Evolutionary conservation across 371 early-diverging fungal species (phyloP), one percentile per base, ranked within the genome.

Genomic region (Phascolomyces articulosus): DNA sequence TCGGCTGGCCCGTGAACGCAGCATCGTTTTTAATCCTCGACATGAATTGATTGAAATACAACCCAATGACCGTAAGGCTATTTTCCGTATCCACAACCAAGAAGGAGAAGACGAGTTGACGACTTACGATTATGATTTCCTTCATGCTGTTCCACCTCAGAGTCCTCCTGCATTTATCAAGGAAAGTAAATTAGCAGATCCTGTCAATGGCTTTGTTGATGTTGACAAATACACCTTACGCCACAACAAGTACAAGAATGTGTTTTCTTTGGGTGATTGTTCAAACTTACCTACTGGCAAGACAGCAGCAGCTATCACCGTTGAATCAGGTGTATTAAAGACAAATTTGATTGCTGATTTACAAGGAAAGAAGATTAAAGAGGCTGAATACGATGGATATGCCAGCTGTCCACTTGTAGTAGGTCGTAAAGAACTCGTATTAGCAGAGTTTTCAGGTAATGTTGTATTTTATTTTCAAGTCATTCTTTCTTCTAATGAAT

Each of bases 111-210:
- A 84, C 34, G 85, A 86, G 47, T 59, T 85, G 24, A 69, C 87
- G 60, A 81, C 84, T 1, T 77, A 85, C 54, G 77, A 86, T 24
- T 95, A 91, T 66, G 92, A 95, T 59, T 90, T 95, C 49, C 75
- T 95, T 69, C 96, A 95, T 66, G 95, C 93, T 54, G 88, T 92
- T n/a, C 96, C 95, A 58, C 94, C 93, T 28, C 93, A 93, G 89
- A 82, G 87, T 44, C 82, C 95, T 26, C 91, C 89, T 40, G 82
- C 85, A 34, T 95, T 93, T 64, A 87, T 95, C 77, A 90, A 90
- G 64, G 77, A 84, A 55, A 88, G 88, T 44, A 75, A 74, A 9
- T 69, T 95, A 31, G 87, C 89, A 27, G 91, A 95, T 68, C 85
- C 88, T 1, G 91, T 86, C 62, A 44, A 6, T 15, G 95, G 96